Percentiles rank a stretch among this genome's conserved stretches.
phyloP scores from a whole-genome alignment of 2,329 filamentous ascomycete genomes.

The Sporothrix globosa region DNA sequence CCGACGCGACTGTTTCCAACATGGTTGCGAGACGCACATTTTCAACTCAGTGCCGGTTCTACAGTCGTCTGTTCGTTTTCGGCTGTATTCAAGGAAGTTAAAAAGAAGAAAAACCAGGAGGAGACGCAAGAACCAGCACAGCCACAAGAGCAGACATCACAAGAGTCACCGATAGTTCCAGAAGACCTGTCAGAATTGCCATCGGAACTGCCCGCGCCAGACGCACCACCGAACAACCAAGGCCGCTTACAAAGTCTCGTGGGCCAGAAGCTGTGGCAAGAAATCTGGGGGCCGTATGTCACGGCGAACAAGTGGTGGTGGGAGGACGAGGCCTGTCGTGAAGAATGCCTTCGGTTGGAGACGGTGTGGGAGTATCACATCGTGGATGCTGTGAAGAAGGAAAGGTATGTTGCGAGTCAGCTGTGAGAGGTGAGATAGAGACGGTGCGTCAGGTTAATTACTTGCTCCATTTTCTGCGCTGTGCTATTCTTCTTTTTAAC shows the following conservation, averaged over 20 bases:
- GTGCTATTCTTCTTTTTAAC: not conserved
- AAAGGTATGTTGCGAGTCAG: constrained; percentile 25
- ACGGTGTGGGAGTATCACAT: constrained; percentile 64
- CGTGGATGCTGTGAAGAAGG: constrained; percentile 57
- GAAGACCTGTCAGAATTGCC: not conserved
- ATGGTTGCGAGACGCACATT: constrained; percentile 61
- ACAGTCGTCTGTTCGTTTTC: constrained; percentile 55
- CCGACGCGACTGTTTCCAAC: constrained; percentile 61
- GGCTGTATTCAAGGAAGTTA: constrained; percentile 44
- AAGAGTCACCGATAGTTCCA: not conserved
- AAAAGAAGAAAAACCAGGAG: no score
- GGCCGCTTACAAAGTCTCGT: constrained; percentile 52
- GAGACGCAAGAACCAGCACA: not conserved
- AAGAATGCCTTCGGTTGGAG: constrained; percentile 57
- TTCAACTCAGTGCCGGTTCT: constrained; percentile 54
- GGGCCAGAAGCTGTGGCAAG: constrained; percentile 62
- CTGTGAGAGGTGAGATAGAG: not conserved
- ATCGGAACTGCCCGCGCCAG: constrained; percentile 23
- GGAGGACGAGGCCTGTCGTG: constrained; percentile 58
- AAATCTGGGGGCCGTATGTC: constrained; percentile 61
- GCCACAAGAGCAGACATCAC: not conserved
- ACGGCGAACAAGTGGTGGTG: constrained; percentile 62
- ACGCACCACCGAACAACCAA: constrained; percentile 41
- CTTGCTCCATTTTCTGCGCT: not conserved
- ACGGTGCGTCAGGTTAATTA: not conserved